A percentile compares a stretch with the other conserved stretches of the same genome.
Conservation (phyloP, 1,284 basidiomycete species). For the Pisolithus thermaeus region DNA sequence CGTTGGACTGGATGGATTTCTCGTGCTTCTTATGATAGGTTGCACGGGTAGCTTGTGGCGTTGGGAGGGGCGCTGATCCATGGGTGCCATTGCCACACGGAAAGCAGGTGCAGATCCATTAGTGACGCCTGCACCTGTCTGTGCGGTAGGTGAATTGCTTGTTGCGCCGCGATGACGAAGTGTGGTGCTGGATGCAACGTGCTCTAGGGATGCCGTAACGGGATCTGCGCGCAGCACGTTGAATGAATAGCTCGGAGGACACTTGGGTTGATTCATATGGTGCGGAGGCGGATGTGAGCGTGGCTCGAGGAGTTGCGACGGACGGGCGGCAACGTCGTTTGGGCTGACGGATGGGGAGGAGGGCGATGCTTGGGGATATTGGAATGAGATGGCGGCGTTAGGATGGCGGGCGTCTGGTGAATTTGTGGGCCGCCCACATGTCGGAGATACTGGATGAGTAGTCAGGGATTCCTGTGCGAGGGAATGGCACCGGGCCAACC, state of each 20-base stretch:
- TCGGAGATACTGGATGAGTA: constrained; percentile 1
- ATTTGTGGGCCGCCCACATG: constrained; percentile 3
- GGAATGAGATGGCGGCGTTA: neutral
- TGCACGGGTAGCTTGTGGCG: constrained; percentile 11
- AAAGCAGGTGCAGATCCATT: constrained; percentile 33
- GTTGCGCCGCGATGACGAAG: constrained; percentile 26
- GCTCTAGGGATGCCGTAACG: constrained; percentile 36
- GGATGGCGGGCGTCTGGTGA: neutral
- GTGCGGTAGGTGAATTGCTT: constrained; percentile 2
- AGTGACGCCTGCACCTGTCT: constrained; percentile 23
- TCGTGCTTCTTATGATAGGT: constrained; percentile 1
- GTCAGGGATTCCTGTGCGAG: neutral
- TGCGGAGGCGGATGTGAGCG: constrained; percentile 3
- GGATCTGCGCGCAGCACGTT: constrained; percentile 40
- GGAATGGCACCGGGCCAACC: neutral
- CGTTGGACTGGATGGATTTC: constrained; percentile 20
- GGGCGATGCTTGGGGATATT: constrained; percentile 11
- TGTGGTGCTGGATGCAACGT: constrained; percentile 38
- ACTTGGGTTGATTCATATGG: constrained; percentile 9
- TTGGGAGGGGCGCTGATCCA: constrained; percentile 17
- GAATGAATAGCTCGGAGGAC: constrained; percentile 28
- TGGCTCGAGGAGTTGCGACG: neutral
- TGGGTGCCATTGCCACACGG: constrained; percentile 26
- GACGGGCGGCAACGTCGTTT: constrained; percentile 20
- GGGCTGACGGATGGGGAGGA: constrained; percentile 26